These are phyloP conservation scores for Porogramme epimiltina DNA, from an alignment of 1,284 basidiomycete species.

Conservation along the genomic window DNA sequence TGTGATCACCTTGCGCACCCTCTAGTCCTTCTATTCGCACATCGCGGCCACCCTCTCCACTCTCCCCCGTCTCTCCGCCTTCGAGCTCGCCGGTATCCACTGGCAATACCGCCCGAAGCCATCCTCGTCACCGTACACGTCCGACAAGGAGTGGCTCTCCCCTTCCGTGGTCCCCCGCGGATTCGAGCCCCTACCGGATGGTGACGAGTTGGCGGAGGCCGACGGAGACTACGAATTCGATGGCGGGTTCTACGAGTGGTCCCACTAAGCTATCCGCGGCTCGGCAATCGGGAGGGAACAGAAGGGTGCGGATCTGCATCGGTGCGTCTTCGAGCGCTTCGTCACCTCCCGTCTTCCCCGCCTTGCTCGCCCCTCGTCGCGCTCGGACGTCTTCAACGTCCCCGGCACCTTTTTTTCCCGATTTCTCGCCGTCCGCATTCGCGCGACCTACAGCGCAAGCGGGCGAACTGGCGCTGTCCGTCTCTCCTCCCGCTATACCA, in stretches of 20 bases:
- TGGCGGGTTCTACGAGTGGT: slow-evolving; percentile 34
- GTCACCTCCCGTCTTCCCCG: slow-evolving; percentile 17
- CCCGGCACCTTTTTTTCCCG: not conserved
- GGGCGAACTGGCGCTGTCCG: not conserved
- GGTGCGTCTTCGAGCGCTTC: slow-evolving; percentile 22
- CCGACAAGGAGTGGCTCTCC: slow-evolving; percentile 34
- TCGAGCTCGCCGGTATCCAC: slow-evolving; percentile 74
- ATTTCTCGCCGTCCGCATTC: not conserved
- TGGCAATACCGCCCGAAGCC: slow-evolving; percentile 46
- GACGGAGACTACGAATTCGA: slow-evolving; percentile 31
- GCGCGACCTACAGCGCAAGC: not conserved
- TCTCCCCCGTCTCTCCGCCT: slow-evolving; percentile 56
- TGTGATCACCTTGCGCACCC: slow-evolving; percentile 10
- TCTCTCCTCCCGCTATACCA: not conserved
- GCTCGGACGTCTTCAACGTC: slow-evolving; percentile 7
- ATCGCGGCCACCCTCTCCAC: slow-evolving; percentile 57
- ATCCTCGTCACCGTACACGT: slow-evolving; percentile 10
- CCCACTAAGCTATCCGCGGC: slow-evolving; percentile 21
- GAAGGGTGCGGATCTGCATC: slow-evolving; percentile 9
- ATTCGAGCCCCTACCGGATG: slow-evolving; percentile 11
- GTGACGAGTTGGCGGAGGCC: slow-evolving; percentile 10
- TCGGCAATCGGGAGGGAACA: not conserved
- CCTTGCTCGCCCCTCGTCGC: slow-evolving; percentile 8
- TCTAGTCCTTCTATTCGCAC: slow-evolving; percentile 62
- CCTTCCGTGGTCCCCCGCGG: slow-evolving; percentile 32